Percentiles rank a stretch among this genome's conserved stretches.
These are phyloP conservation scores for Morella rubra DNA, from an alignment of 306 rosid species.

Conservation along the genomic window DNA sequence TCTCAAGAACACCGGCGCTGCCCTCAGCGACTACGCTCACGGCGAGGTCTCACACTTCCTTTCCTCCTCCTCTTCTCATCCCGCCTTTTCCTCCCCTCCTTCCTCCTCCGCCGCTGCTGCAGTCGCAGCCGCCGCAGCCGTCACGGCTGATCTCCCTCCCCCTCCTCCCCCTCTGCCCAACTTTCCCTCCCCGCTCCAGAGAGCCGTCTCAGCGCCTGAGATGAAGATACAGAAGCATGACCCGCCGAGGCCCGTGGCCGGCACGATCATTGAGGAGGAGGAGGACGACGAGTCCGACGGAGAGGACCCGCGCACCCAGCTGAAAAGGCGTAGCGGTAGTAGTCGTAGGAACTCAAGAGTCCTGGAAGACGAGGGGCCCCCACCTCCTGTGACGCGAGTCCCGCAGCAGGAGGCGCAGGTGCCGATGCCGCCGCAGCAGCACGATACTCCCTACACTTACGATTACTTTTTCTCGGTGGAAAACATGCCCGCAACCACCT, in stretches of 20 bases:
- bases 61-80: slow-evolving; percentile 40
- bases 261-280: slow-evolving; percentile 52
- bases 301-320: background rate
- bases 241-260: slow-evolving; percentile 31
- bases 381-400: slow-evolving; percentile 44
- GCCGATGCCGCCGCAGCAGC: slow-evolving; percentile 33
- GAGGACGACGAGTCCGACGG: slow-evolving; percentile 47
- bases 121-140: background rate
- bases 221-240: slow-evolving; percentile 44
- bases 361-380: slow-evolving; percentile 30
- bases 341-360: slow-evolving; percentile 29
- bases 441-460: slow-evolving; percentile 53
- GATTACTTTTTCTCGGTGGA: slow-evolving; percentile 67
- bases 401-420: slow-evolving; percentile 25
- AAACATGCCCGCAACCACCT: slow-evolving; percentile 48
- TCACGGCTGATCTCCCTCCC: background rate
- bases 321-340: slow-evolving; percentile 18
- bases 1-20: slow-evolving; percentile 84
- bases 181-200: slow-evolving; percentile 35
- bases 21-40: slow-evolving; percentile 71
- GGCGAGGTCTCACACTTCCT: slow-evolving; percentile 46
- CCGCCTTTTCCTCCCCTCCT: slow-evolving; percentile 21
- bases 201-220: slow-evolving; percentile 74
- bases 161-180: background rate
- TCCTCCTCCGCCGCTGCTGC: background rate